Conservation (phyloP, 139 green algal genomes). For the Micromonas commoda region DNA sequence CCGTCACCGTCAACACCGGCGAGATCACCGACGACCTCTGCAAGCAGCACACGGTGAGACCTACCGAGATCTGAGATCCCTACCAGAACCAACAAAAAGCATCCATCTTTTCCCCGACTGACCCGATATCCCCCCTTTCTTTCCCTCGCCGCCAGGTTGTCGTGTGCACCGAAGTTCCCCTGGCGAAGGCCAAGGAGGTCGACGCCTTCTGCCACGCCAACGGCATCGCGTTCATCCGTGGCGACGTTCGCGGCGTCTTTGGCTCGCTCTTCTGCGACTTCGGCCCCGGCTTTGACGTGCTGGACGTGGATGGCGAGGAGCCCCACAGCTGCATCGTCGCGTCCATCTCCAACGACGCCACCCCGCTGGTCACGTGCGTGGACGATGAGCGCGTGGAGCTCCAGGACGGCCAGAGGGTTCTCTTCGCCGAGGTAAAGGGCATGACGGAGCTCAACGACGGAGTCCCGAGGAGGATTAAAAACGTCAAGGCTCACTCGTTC, state of each 20-base stretch:
- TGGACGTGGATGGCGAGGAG: conserved; percentile 83
- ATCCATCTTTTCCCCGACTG: no score
- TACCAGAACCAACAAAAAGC: no score
- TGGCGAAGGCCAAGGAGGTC: conserved; percentile 60
- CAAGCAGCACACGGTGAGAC: no score
- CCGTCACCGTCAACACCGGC: conserved; percentile 50
- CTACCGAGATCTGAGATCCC: no score
- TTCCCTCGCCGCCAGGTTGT: conserved; percentile 66
- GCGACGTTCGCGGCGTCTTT: conserved; percentile 85
- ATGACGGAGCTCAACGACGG: conserved; percentile 78
- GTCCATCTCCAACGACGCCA: conserved; percentile 58
- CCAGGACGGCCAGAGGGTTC: conserved; percentile 52
- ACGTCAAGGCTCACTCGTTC: conserved; percentile 87
- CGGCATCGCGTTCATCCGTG: conserved; percentile 77
- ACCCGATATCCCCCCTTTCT: no score
- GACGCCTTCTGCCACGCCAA: conserved; percentile 67
- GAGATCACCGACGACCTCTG: neutral
- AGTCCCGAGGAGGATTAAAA: conserved; percentile 65
- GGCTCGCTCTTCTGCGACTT: conserved; percentile 93
- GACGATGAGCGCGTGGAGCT: conserved; percentile 98
- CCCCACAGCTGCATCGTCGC: conserved; percentile 88
- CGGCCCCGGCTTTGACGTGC: conserved; percentile 74
- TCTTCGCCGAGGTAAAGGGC: conserved; percentile 83
- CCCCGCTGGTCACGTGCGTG: conserved; percentile 86
- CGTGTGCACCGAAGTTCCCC: conserved; percentile 58